Conservation (phyloP, 306 rosid genomes). For the Cicer cuneatum region DNA sequence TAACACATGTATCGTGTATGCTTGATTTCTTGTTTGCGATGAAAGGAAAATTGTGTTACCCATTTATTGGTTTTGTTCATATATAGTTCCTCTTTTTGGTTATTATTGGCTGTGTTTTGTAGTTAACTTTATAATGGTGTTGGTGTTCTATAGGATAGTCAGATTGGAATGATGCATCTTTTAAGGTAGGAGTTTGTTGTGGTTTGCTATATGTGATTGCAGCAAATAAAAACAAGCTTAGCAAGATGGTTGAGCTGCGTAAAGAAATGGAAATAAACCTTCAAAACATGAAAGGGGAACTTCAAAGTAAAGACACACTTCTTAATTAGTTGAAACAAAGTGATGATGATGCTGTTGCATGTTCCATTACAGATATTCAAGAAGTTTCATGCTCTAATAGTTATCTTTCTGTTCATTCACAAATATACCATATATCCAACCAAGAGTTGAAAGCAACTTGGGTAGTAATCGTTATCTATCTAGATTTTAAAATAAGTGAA, state of each 20-base stretch:
- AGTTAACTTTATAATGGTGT: conserved; percentile 4
- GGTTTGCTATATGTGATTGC: conserved; percentile 72
- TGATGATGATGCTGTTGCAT: conserved; percentile 47
- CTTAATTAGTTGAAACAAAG: conserved; percentile 44
- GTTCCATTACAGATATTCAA: conserved; percentile 55
- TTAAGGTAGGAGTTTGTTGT: conserved; percentile 83
- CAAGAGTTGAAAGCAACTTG: conserved; percentile 43
- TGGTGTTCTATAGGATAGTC: conserved; percentile 50
- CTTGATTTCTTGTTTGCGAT: background rate
- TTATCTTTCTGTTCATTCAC: conserved; percentile 50
- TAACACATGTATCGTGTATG: background rate
- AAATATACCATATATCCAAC: conserved; percentile 40
- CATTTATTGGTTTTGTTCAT: conserved; percentile 9
- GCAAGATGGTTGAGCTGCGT: conserved; percentile 74
- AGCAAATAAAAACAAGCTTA: conserved; percentile 69
- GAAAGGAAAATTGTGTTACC: background rate
- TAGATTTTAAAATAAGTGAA: conserved; percentile 37
- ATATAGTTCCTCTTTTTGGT: background rate
- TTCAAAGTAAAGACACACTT: conserved; percentile 47
- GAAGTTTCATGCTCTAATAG: conserved; percentile 58
- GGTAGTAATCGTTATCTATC: conserved; percentile 43
- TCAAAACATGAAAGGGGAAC: conserved; percentile 61
- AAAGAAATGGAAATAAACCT: conserved; percentile 78
- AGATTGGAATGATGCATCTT: conserved; percentile 54
- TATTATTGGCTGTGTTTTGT: no score